These are phyloP conservation scores for Trametes gibbosa DNA, from an alignment of 768 basidiomycete genomes.

Conservation along the genomic window DNA sequence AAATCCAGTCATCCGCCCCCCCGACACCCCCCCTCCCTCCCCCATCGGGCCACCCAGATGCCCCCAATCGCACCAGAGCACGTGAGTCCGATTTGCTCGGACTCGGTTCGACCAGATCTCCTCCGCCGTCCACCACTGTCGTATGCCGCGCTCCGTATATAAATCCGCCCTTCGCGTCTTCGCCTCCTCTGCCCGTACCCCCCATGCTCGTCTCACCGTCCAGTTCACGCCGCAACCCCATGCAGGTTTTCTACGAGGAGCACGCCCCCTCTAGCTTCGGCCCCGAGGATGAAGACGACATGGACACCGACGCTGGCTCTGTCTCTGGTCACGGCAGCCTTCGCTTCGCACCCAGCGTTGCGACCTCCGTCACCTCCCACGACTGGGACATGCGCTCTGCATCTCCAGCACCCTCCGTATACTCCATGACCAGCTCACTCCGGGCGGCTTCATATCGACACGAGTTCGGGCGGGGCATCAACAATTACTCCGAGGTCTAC, in stretches of 20 bases:
- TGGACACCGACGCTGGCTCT: constrained; percentile 39
- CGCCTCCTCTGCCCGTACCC: constrained; percentile 8
- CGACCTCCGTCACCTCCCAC: constrained; percentile 55
- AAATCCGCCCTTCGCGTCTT: constrained; percentile 5
- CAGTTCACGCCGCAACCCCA: constrained; percentile 15
- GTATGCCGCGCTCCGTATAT: constrained; percentile 14
- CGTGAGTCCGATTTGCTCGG: constrained; percentile 23
- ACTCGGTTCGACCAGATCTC: constrained; percentile 18
- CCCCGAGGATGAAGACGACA: constrained; percentile 39
- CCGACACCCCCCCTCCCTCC: not conserved
- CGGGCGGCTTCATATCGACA: constrained; percentile 56
- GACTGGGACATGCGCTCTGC: constrained; percentile 59
- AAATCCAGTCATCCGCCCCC: not conserved
- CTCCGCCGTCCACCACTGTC: constrained; percentile 21
- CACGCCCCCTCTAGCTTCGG: constrained; percentile 9
- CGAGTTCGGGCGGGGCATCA: constrained; percentile 68
- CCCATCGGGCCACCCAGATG: constrained; percentile 20
- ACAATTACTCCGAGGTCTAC: constrained; percentile 80
- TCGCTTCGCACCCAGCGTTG: constrained; percentile 38
- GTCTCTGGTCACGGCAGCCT: constrained; percentile 36
- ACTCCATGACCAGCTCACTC: constrained; percentile 64
- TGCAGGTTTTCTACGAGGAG: constrained; percentile 6
- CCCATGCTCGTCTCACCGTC: constrained; percentile 11
- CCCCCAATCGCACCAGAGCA: constrained; percentile 9
- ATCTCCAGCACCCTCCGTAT: constrained; percentile 68